Percentiles rank a stretch among this genome's conserved stretches.
Evolutionary conservation across 257 asterid species (phyloP).

Genomic region (Striga asiatica): DNA sequence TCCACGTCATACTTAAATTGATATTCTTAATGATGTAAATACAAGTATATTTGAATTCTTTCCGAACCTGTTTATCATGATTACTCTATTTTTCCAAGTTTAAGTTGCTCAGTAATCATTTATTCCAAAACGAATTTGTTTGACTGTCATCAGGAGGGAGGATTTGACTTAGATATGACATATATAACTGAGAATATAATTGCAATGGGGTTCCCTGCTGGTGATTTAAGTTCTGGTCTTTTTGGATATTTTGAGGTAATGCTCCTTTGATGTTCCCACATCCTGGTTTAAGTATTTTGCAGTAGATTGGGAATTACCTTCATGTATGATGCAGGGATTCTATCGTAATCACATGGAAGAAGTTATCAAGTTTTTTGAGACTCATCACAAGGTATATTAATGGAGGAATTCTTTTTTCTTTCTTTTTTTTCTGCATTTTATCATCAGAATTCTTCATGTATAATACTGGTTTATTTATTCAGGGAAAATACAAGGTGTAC

Average conservation of each 20-base stretch:
- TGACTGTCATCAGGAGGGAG: conserved; percentile 75
- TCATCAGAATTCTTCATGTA: not conserved
- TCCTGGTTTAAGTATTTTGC: not conserved
- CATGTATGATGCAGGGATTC: conserved; percentile 54
- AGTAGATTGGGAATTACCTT: conserved; percentile 15
- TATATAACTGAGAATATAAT: conserved; percentile 88
- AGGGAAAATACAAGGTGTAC: conserved; percentile 94
- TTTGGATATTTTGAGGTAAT: conserved; percentile 94
- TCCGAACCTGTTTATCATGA: too few relatives aligned
- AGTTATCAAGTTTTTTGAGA: conserved; percentile 90
- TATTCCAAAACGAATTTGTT: too few relatives aligned
- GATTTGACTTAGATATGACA: conserved; percentile 97
- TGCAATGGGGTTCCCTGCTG: conserved; percentile 99
- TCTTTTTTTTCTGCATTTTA: conserved; percentile 2
- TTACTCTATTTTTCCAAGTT: too few relatives aligned
- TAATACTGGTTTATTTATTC: conserved; percentile 19
- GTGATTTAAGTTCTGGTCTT: conserved; percentile 92
- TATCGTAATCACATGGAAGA: conserved; percentile 98
- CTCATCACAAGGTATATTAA: conserved; percentile 74
- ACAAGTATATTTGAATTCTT: conserved; percentile 8
- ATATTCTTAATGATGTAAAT: too few relatives aligned
- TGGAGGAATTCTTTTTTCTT: not conserved
- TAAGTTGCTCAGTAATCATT: too few relatives aligned
- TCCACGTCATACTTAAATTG: conserved; percentile 13
- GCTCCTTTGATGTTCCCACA: conserved; percentile 8